Base-by-base conservation (phyloP, 1,139 yeast genomes). In the Magnusiomyces paraingens region DNA sequence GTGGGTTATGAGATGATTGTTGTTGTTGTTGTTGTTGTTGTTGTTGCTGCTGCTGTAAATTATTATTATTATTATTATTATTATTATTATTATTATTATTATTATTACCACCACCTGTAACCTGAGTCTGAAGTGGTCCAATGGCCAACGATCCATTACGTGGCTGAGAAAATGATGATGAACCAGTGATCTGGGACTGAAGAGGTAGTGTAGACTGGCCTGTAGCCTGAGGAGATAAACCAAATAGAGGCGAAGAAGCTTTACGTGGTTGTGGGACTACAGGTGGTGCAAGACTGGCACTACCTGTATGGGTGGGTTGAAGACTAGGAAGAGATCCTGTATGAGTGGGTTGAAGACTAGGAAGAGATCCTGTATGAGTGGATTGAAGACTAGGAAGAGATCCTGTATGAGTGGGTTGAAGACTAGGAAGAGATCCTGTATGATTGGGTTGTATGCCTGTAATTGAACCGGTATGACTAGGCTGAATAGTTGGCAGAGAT, bases 141-240 rank as follows among this genome's bases (percentile, higher is more conserved):
- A 49, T 49, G 17, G 50, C 51, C 17, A 35, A 10, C 35, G 41
- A 17, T n/a, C n/a, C 46, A 14, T 42, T 26, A 15, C 32, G 46
- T 20, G 18, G 20, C 11, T 42, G 46, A 8, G 46, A 15, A 18
- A n/a, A 14, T 42, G 46, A 15, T 42, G 46, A 15, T 42, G 26
- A 17, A 22, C 52, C 52, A 18, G 52, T 52, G 1, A 43, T 14
- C 26, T 52, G 49, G n/a, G 51, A 50, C 15, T 50, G 42, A n/a
- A 44, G 47, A 18, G 21, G 32, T 20, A 15, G 26, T 10, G 26
- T 18, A n/a, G 43, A 6, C 43, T 40, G 46, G 46, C 56, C 54
- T 5, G 54, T 47, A 15, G 52, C 47, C 35, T 54, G 56, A 12
- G 56, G 56, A 8, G 54, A 48, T 1, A 45, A 20, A 1, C 54